Evolutionary conservation across 1,139 yeast species (phyloP).

Genomic region (Debaryomycetaceae sp.): DNA sequence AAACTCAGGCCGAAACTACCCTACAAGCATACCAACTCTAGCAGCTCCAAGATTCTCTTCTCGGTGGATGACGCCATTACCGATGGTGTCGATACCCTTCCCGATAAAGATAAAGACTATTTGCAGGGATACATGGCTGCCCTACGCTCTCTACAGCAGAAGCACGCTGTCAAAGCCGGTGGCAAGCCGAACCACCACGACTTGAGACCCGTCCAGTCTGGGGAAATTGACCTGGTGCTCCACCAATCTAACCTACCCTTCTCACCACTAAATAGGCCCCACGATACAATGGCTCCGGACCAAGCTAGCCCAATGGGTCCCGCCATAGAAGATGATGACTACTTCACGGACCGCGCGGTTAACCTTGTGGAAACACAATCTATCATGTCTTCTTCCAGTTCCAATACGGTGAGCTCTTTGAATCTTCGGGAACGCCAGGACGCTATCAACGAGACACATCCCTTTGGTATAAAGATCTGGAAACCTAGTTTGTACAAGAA

Average conservation of each 20-base stretch:
- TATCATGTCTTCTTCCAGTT: conserved; percentile 28
- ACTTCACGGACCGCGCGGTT: conserved; percentile 10
- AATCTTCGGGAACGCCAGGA: conserved; percentile 91
- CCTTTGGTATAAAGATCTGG: conserved; percentile 97
- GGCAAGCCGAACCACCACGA: not conserved
- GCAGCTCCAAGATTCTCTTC: conserved; percentile 32
- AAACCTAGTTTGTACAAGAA: conserved; percentile 95
- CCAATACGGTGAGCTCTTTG: conserved; percentile 62
- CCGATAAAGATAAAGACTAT: conserved; percentile 44
- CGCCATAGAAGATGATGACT: conserved; percentile 2
- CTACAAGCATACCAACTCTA: conserved; percentile 14
- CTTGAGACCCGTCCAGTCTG: not conserved
- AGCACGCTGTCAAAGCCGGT: not conserved
- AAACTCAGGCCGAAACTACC: conserved; percentile 13
- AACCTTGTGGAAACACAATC: conserved; percentile 20
- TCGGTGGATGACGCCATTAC: conserved; percentile 64
- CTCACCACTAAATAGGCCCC: not conserved
- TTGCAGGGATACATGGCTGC: conserved; percentile 69
- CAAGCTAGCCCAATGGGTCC: not conserved
- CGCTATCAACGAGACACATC: conserved; percentile 94
- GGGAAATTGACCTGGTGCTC: not conserved
- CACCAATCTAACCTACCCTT: not conserved
- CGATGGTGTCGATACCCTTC: conserved; percentile 29
- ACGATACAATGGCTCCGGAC: not conserved
- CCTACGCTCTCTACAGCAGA: conserved; percentile 28